Base-by-base conservation (phyloP, 139 green algal species). In the Chlamydomonas eustigma region DNA sequence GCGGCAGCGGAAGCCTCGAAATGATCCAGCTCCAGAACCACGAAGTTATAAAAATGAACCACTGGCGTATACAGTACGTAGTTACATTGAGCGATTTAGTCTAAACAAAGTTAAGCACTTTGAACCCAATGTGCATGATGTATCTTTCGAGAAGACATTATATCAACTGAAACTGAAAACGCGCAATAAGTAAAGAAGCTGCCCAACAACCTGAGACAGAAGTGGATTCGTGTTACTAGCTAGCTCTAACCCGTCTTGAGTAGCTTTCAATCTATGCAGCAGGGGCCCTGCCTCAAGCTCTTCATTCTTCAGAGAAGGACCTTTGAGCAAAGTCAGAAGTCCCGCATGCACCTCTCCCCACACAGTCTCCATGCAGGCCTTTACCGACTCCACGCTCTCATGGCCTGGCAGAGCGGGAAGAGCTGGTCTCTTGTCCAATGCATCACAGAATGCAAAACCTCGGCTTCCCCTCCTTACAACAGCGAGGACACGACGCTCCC, bases 401-500 rank as follows among this genome's bases (percentile, higher is more conserved):
- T 85, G 78, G 22, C 77, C 81, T 4, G 82, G 84, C 50, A 90
- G 70, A 5, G 32, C 65, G 0, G 81, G 78, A 51, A 84, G 87
- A 2, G 75, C 51, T 1, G 75, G 28, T 0, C 77, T 75, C 31
- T 69, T 72, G 78, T 94, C 71, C 37, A 88, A 63, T 0, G 86
- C 86, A 18, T 90, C 81, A 24, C 72, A 78, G 71, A 90, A 92
- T n/a, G 80, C 81, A 12, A 91, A 81, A 4, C 89, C 89, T 37
- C 86, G 86, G 24, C 1, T 31, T 25, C 28, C 72, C 5, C 82
- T n/a, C 58, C 76, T 74, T 58, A 90, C 76, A 8, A 88, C 79
- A 8, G 78, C 71, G 71, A 90, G 75, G 77, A 93, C 89, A 5
- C 84, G 80, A 34, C 83, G 65, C n/a, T 88, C 79, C 4, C 86